Base-by-base conservation (phyloP, 2,329 filamentous ascomycete genomes). In the Pseudogymnoascus sp. region DNA sequence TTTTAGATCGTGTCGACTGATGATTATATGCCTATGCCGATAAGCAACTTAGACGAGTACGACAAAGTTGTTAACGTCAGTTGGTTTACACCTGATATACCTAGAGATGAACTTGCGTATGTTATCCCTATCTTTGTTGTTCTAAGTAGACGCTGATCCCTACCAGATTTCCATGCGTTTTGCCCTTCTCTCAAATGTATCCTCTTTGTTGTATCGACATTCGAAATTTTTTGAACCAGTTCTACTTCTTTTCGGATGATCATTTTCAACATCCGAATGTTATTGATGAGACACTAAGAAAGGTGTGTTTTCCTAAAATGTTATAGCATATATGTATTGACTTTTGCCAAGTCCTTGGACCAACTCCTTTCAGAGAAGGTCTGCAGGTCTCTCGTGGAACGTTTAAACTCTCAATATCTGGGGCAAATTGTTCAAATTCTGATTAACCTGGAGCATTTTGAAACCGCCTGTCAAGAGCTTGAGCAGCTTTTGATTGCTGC, bases 11-110 rank as follows among this genome's bases (percentile, higher is more conserved):
- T 88, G 14, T 87, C 90, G n/a, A 97, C 91, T 0, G 95, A 99
- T 74, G 95, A 99, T 75, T 99, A 99, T 76, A 99, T 99, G 93
- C 96, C 95, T 2, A 98, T 99, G 95, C 90, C 91, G 1, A 96
- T 98, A 74, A 91, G 92, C 70, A 92, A 89, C 19, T 77, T 83
- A 14, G 93, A 96, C 70, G 93, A 98, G 72, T 98, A 96, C 72
- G 91, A 96, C 70, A 96, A 97, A 71, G 93, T 99, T 37, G 85
- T 97, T 67, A 95, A 92, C 66, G 92, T 98, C 65, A 96, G 90
- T 77, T 99, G 93, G 93, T 98, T 96, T 74, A 88, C 85, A 0
- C 93, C 93, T 46, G 91, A 96, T 33, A 91, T 90, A 69, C 78
- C 87, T 16, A 78, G 84, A 31, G 86, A 93, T 65, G 86, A 95